phyloP scores from a whole-genome alignment of 1,139 yeast genomes.

The Magnusiomyces tetraspermus region DNA sequence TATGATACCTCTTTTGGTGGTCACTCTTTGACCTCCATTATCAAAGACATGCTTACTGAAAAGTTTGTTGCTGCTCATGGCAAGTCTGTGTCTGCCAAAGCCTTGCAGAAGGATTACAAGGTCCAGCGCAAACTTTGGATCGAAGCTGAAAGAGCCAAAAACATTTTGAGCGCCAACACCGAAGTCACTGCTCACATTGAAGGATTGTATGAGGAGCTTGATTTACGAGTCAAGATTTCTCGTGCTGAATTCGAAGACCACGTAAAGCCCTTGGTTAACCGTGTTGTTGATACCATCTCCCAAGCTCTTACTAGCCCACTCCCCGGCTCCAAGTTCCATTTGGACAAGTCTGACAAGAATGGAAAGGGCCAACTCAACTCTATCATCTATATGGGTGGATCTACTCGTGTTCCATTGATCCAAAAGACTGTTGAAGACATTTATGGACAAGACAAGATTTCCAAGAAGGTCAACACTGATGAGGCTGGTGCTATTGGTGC shows the following conservation, averaged over 20 bases:
- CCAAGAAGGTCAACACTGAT: conserved; percentile 92
- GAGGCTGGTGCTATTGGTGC: conserved; percentile 92
- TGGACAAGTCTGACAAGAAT: conserved; percentile 38
- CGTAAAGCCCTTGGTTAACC: conserved; percentile 34
- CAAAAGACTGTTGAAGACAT: conserved; percentile 47
- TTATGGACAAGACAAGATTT: conserved; percentile 33
- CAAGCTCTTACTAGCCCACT: conserved; percentile 38
- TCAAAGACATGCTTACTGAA: conserved; percentile 50
- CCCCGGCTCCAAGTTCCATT: conserved; percentile 16
- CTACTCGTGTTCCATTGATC: conserved; percentile 82
- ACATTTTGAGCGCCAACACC: conserved; percentile 73
- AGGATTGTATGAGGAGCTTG: conserved; percentile 50
- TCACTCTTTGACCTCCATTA: conserved; percentile 52
- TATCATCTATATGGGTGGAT: conserved; percentile 81
- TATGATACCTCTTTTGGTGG: conserved; percentile 66
- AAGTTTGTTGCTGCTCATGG: conserved; percentile 41
- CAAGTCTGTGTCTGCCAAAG: conserved; percentile 17
- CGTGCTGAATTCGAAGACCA: conserved; percentile 70
- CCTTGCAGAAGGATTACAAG: conserved; percentile 44
- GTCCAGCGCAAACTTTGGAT: conserved; percentile 62
- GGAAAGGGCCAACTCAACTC: conserved; percentile 31
- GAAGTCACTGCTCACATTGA: conserved; percentile 71
- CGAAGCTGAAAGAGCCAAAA: conserved; percentile 80
- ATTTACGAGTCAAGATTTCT: conserved; percentile 55
- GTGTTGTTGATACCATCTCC: conserved; percentile 47